These are phyloP conservation scores for Nicotiana undulata DNA, from an alignment of 257 asterid species.

Conservation along the genomic window DNA sequence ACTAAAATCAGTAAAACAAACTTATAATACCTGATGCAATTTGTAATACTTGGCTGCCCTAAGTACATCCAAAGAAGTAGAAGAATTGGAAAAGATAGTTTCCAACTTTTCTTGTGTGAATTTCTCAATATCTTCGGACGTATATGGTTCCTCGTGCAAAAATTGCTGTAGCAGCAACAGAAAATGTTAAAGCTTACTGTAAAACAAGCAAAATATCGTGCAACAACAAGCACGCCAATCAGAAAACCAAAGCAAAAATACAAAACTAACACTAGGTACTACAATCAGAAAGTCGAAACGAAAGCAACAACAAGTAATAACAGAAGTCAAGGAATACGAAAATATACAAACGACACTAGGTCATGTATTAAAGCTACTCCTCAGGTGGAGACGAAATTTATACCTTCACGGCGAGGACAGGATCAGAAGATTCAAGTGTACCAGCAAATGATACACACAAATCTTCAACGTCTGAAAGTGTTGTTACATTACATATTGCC, in stretches of 20 bases:
- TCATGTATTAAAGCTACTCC: neutral
- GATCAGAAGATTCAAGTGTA: constrained; percentile 64
- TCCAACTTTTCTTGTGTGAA: constrained; percentile 47
- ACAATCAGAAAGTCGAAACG: too few relatives aligned
- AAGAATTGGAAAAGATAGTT: constrained; percentile 56
- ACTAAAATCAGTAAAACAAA: neutral
- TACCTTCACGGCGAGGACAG: constrained; percentile 72
- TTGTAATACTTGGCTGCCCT: constrained; percentile 71
- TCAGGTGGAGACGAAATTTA: neutral
- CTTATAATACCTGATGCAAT: constrained; percentile 62
- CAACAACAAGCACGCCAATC: too few relatives aligned
- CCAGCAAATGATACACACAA: constrained; percentile 68
- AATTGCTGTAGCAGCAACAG: constrained; percentile 35
- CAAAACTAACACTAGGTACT: too few relatives aligned
- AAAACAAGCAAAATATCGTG: neutral
- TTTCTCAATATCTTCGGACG: constrained; percentile 60
- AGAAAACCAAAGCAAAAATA: too few relatives aligned
- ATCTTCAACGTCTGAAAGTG: constrained; percentile 91
- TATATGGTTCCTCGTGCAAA: constrained; percentile 70
- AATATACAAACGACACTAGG: too few relatives aligned
- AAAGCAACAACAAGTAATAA: too few relatives aligned
- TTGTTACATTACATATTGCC: constrained; percentile 59
- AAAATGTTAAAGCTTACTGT: neutral
- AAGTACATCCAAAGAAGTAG: constrained; percentile 77
- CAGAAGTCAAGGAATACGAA: too few relatives aligned